A percentile compares a stretch with the other conserved stretches of the same genome.
Evolutionary conservation across 2,329 filamentous ascomycete species (phyloP).

Genomic region (Ascochyta lentis): DNA sequence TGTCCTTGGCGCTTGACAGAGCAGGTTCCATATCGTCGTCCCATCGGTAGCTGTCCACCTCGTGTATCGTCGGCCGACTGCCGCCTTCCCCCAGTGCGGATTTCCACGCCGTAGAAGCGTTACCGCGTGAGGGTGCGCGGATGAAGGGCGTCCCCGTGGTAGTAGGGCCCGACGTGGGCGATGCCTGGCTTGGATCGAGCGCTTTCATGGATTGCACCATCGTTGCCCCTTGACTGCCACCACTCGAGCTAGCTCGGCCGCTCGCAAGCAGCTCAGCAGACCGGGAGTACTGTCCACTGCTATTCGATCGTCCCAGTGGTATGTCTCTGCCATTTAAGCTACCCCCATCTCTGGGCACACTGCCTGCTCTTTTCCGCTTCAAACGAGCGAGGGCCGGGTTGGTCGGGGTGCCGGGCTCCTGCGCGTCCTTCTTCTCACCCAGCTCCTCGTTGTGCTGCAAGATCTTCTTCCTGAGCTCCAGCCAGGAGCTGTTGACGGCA

Average conservation of each 20-base stretch:
- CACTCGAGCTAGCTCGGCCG: conserved; percentile 33
- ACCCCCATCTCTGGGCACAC: conserved; percentile 32
- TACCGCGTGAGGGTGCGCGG: conserved; percentile 55
- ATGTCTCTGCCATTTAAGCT: conserved; percentile 39
- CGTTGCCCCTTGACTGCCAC: conserved; percentile 28
- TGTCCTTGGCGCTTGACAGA: conserved; percentile 39
- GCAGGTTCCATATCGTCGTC: conserved; percentile 51
- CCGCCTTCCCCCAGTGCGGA: conserved; percentile 32
- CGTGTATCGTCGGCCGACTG: conserved; percentile 47
- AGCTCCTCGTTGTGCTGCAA: conserved; percentile 52
- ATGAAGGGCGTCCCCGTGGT: conserved; percentile 61
- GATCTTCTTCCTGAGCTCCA: conserved; percentile 62
- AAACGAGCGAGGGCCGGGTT: conserved; percentile 44
- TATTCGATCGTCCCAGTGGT: conserved; percentile 27
- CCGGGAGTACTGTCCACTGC: conserved; percentile 36
- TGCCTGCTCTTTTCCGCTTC: conserved; percentile 44
- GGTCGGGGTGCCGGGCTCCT: conserved; percentile 31
- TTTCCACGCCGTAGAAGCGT: conserved; percentile 34
- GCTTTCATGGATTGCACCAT: conserved; percentile 38
- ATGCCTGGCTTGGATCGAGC: conserved; percentile 38
- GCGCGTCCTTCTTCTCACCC: conserved; percentile 40
- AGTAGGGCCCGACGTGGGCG: conserved; percentile 36
- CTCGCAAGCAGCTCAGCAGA: conserved; percentile 37
- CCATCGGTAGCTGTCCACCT: conserved; percentile 58
- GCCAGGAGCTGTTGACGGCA: conserved; percentile 80